phyloP scores from a whole-genome alignment of 768 basidiomycete genomes.

The Lepiota brunneoincarnata region DNA sequence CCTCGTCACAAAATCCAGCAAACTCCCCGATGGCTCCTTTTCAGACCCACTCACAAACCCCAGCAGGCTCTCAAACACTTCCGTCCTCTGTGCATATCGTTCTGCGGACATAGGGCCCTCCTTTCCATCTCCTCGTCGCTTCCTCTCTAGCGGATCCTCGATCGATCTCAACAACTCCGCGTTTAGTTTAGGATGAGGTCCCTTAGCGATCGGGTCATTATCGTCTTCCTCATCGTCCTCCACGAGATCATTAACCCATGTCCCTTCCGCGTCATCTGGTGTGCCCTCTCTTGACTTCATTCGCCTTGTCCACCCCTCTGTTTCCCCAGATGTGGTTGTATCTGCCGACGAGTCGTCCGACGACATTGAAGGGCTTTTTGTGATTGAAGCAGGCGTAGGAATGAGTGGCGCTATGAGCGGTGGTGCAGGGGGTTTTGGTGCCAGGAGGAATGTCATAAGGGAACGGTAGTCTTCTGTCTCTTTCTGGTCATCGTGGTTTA shows the following conservation, averaged over 20 bases:
- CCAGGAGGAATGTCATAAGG: constrained; percentile 62
- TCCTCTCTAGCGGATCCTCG: constrained; percentile 24
- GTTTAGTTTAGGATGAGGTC: constrained; percentile 11
- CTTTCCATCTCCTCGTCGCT: constrained; percentile 14
- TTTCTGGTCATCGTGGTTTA: constrained; percentile 61
- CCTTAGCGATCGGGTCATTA: neutral
- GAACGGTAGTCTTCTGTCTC: constrained; percentile 65
- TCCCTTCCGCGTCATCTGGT: constrained; percentile 20
- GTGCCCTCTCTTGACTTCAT: constrained; percentile 31
- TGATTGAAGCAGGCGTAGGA: constrained; percentile 2
- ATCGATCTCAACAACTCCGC: constrained; percentile 23
- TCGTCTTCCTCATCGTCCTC: constrained; percentile 28
- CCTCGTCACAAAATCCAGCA: constrained; percentile 61
- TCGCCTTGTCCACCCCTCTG: constrained; percentile 36
- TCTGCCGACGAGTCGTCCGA: constrained; percentile 35
- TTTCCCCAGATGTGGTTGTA: constrained; percentile 13
- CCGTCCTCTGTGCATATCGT: constrained; percentile 61
- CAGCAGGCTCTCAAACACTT: constrained; percentile 68
- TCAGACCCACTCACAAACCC: constrained; percentile 58
- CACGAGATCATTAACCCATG: constrained; percentile 35
- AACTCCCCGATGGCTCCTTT: constrained; percentile 64
- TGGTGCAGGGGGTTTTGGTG: constrained; percentile 27
- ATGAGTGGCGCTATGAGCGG: constrained; percentile 14
- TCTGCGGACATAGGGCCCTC: constrained; percentile 33
- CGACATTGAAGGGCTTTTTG: constrained; percentile 11